phyloP scores from a whole-genome alignment of 306 rosid species.

The Coriaria nepalensis region DNA sequence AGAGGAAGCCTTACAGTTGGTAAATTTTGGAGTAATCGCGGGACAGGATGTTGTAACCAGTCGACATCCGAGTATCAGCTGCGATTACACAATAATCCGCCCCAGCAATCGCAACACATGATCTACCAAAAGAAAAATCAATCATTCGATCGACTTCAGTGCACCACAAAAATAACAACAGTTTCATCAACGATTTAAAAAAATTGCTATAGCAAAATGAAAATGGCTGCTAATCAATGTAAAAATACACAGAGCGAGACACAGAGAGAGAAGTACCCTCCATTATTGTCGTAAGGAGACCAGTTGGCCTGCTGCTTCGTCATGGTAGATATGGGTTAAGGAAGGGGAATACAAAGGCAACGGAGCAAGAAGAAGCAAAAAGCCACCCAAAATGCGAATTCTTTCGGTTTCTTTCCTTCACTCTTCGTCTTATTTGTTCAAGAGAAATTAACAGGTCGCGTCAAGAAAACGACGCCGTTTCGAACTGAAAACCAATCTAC shows the following conservation, averaged over 20 bases:
- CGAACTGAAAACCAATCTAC: too few species aligned
- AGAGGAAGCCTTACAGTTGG: slow-evolving; percentile 34
- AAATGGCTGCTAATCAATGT: background rate
- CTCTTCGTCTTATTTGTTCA: too few species aligned
- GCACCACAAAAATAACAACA: background rate
- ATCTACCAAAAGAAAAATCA: slow-evolving; percentile 27
- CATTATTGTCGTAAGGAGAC: slow-evolving; percentile 96
- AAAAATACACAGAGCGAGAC: background rate
- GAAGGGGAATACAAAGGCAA: slow-evolving; percentile 17
- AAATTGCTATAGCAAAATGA: too few species aligned
- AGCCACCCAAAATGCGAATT: background rate
- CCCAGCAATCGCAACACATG: slow-evolving; percentile 92
- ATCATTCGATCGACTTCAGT: background rate
- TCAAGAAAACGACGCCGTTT: background rate
- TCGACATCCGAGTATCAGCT: slow-evolving; percentile 89
- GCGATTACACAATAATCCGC: slow-evolving; percentile 88
- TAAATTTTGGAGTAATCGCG: slow-evolving; percentile 86
- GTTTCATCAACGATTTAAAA: too few species aligned
- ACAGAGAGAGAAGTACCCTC: slow-evolving; percentile 42
- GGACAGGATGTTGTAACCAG: slow-evolving; percentile 86
- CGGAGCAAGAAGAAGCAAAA: background rate
- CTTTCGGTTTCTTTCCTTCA: background rate
- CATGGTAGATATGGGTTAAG: slow-evolving; percentile 29
- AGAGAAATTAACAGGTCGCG: slow-evolving; percentile 21
- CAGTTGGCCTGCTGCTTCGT: slow-evolving; percentile 73